These are phyloP conservation scores for Stentor coeruleus DNA, from an alignment of 73 alveolate genomes.

Conservation along the genomic window DNA sequence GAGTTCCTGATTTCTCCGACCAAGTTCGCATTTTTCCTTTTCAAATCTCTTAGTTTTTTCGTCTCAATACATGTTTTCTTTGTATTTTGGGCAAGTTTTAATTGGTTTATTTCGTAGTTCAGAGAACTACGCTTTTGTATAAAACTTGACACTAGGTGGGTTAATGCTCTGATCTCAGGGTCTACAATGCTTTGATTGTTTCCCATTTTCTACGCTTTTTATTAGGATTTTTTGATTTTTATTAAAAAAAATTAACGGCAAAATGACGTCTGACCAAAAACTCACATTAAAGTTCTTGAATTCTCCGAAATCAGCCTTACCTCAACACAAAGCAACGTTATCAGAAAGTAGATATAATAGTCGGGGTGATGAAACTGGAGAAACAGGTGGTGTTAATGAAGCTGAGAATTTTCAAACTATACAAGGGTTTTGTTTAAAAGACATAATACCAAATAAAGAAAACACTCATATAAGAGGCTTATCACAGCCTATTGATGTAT, in stretches of 20 bases:
- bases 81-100: background rate
- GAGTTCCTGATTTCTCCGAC: background rate
- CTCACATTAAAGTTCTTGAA: background rate
- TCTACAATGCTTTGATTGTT: background rate
- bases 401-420: too few relatives aligned
- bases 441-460: background rate
- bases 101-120: background rate
- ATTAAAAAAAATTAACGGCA: background rate
- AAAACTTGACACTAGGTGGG: background rate
- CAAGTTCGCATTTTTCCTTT: background rate
- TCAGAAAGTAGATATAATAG: background rate
- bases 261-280: background rate
- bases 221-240: too few relatives aligned
- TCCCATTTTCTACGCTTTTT: background rate
- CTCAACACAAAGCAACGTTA: background rate
- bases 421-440: background rate
- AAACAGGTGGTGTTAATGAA: too few relatives aligned
- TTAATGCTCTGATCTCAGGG: background rate
- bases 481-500: background rate
- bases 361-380: background rate
- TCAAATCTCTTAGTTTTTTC: background rate
- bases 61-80: background rate
- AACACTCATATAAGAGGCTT: background rate
- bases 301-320: background rate
- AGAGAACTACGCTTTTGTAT: background rate